Base-by-base conservation (phyloP, 2,329 filamentous ascomycete species). In the Colletotrichum sp. region DNA sequence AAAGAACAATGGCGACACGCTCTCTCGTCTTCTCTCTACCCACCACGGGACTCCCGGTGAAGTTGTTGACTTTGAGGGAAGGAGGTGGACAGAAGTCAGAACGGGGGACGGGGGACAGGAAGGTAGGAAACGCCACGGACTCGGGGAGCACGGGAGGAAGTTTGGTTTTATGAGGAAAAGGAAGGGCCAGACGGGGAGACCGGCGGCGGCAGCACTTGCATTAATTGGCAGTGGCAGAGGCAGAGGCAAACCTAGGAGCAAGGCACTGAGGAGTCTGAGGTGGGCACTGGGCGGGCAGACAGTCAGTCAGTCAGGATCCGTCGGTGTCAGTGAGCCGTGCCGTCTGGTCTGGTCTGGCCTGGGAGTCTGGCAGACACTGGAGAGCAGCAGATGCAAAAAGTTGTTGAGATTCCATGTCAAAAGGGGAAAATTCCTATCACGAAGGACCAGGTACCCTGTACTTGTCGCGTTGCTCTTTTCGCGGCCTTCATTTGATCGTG, bases 361-460 rank as follows among this genome's bases (percentile, higher is more conserved):
- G 44, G 44, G 44, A 52, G 44, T 24, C 44, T 52, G 44, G n/a
- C n/a, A 52, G 55, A 28, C 22, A 59, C 15, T 59, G 55, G 55
- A 59, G 2, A 71, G 68, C 48, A 75, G 30, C 32, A 64, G 65
- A 72, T 60, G 77, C 75, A 62, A 78, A 79, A 78, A 78, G 76
- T 78, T 79, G 75, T 72, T 72, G 72, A 75, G 64, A 68, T 77
- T 69, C 44, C 44, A 52, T 24, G 72, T 75, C 75, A 75, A 79
- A 79, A 77, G 74, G 78, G 78, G 78, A 77, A 78, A 79, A 76
- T 78, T 79, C 73, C 75, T 62, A 75, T 68, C 75, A 32, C 59
- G 55, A 70, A 64, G 75, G 68, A 28, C 70, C 59, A 76, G 65
- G 75, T 77, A 77, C 68, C 68, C 75, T 72, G 72, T 77, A 77